These are phyloP conservation scores for Cyphellophora europaea DNA, from an alignment of 2,329 filamentous ascomycete species.

Conservation along the genomic window DNA sequence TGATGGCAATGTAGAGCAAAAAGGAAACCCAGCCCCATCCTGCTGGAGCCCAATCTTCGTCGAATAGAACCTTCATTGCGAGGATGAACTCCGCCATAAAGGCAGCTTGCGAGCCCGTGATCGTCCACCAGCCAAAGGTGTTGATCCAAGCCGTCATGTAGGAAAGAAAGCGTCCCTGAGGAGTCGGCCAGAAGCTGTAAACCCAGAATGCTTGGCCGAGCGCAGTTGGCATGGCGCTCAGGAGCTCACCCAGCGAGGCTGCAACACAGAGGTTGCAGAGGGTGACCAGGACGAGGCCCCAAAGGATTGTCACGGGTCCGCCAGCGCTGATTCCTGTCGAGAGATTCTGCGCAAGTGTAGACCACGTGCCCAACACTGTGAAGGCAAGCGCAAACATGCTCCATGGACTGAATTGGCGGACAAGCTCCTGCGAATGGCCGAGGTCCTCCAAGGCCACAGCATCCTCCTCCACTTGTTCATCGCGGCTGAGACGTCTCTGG, in stretches of 20 bases:
- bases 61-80: slow-evolving; percentile 47
- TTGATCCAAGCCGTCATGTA: slow-evolving; percentile 55
- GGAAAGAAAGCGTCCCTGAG: slow-evolving; percentile 39
- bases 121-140: slow-evolving; percentile 50
- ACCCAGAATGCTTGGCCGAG: slow-evolving; percentile 53
- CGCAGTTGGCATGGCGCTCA: slow-evolving; percentile 51
- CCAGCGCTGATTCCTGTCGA: slow-evolving; percentile 45
- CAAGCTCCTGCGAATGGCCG: slow-evolving; percentile 34
- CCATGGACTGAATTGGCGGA: slow-evolving; percentile 42
- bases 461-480: slow-evolving; percentile 25
- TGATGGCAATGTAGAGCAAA: slow-evolving; percentile 45
- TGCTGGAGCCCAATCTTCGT: slow-evolving; percentile 36
- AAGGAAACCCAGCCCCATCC: slow-evolving; percentile 29
- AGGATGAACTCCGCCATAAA: slow-evolving; percentile 52
- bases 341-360: slow-evolving; percentile 46
- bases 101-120: slow-evolving; percentile 46
- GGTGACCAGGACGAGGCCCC: slow-evolving; percentile 46
- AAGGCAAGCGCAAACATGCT: slow-evolving; percentile 51
- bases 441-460: slow-evolving; percentile 31
- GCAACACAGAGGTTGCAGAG: slow-evolving; percentile 46
- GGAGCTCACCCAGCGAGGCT: slow-evolving; percentile 46
- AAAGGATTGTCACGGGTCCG: slow-evolving; percentile 45
- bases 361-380: slow-evolving; percentile 49
- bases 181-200: slow-evolving; percentile 30
- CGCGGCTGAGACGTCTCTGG: too few species aligned